Percentiles rank a stretch among this genome's conserved stretches.
These are phyloP conservation scores for Pythium periplocum DNA, from an alignment of 352 stramenopile genomes.

Conservation along the genomic window DNA sequence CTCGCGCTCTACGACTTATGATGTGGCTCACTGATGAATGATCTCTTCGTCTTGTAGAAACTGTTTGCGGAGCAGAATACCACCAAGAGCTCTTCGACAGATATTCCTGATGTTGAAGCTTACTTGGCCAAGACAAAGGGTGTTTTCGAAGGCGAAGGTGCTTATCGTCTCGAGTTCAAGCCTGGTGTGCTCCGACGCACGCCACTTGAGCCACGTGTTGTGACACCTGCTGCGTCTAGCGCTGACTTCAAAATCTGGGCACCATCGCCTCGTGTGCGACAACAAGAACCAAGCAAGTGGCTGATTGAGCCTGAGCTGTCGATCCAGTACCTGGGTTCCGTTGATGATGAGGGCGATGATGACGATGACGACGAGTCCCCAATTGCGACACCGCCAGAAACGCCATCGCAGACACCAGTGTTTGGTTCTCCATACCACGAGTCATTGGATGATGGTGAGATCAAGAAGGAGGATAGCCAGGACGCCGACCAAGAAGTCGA, in stretches of 20 bases:
- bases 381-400: constrained; percentile 56
- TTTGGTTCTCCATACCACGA: constrained; percentile 59
- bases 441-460: constrained; percentile 34
- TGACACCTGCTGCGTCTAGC: constrained; percentile 29
- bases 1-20: too few relatives aligned
- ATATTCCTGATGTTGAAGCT: constrained; percentile 24
- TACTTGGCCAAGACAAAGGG: constrained; percentile 78
- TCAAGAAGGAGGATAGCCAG: constrained; percentile 33
- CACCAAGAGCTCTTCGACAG: constrained; percentile 15
- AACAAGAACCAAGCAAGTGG: constrained; percentile 75
- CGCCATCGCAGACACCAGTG: constrained; percentile 59
- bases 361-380: constrained; percentile 72
- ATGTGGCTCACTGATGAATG: not conserved
- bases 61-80: constrained; percentile 55
- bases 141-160: constrained; percentile 78
- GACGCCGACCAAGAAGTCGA: constrained; percentile 21
- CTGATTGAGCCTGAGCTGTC: constrained; percentile 70
- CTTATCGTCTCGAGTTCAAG: constrained; percentile 82
- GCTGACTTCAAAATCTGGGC: constrained; percentile 75
- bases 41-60: constrained; percentile 22
- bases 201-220: constrained; percentile 43
- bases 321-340: constrained; percentile 77
- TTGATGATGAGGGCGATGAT: constrained; percentile 70
- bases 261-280: constrained; percentile 67
- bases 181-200: constrained; percentile 75